phyloP scores from a whole-genome alignment of 2,329 filamentous ascomycete genomes.

The Sclerotinia trifoliorum region DNA sequence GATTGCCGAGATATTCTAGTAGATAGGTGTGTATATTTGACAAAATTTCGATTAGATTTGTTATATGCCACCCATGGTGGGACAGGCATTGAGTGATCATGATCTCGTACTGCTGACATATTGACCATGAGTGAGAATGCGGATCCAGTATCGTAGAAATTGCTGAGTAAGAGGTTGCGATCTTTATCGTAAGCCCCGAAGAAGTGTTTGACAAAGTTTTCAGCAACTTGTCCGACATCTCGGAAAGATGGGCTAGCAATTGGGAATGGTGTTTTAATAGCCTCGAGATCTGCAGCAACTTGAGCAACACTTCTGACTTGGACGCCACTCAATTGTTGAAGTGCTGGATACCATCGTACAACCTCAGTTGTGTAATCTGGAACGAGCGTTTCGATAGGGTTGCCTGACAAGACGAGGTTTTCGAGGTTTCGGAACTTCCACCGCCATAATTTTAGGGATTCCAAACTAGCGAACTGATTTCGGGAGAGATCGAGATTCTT shows the following conservation, averaged over 20 bases:
- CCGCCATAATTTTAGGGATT: constrained; percentile 71
- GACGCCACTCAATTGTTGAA: constrained; percentile 73
- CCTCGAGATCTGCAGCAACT: constrained; percentile 54
- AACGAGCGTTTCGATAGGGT: constrained; percentile 64
- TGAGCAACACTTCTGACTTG: constrained; percentile 73
- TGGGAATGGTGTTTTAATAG: constrained; percentile 56
- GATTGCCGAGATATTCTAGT: constrained; percentile 65
- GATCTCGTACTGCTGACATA: constrained; percentile 53
- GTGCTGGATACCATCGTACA: constrained; percentile 77
- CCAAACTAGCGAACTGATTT: constrained; percentile 71
- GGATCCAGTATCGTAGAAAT: constrained; percentile 74
- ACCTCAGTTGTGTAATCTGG: constrained; percentile 70
- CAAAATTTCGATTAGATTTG: constrained; percentile 74
- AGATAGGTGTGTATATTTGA: constrained; percentile 61
- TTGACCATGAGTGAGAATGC: constrained; percentile 76
- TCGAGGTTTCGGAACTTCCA: constrained; percentile 76
- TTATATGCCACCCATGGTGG: constrained; percentile 74
- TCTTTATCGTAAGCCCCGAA: constrained; percentile 73
- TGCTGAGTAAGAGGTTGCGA: constrained; percentile 58
- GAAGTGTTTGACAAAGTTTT: constrained; percentile 73
- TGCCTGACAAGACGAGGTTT: constrained; percentile 75
- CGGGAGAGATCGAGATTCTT: constrained; percentile 85
- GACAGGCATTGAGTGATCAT: constrained; percentile 43
- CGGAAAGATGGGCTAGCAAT: constrained; percentile 67
- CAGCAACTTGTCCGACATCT: constrained; percentile 71